A percentile compares a stretch with the other conserved stretches of the same genome.
Evolutionary conservation across 1,139 yeast species (phyloP).

Genomic region (Hemisphaericaspora xylofermentans): DNA sequence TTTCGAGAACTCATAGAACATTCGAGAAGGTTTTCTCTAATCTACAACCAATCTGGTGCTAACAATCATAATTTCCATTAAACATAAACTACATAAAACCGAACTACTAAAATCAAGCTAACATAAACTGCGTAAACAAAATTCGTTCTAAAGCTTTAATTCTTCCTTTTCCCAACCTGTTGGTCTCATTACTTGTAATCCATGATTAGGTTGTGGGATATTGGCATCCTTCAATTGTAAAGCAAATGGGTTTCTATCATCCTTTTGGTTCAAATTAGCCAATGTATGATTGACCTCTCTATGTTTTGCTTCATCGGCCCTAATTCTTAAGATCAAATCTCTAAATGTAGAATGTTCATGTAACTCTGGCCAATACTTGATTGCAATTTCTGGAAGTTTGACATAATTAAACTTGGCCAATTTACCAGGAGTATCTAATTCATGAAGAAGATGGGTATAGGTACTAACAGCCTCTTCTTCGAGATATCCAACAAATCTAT

Average conservation of each 20-base stretch:
- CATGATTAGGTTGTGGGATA: constrained; percentile 57
- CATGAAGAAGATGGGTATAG: constrained; percentile 58
- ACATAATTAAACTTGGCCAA: constrained; percentile 48
- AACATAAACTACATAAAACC: not conserved
- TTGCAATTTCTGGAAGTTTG: constrained; percentile 57
- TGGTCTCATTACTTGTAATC: constrained; percentile 45
- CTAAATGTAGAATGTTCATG: constrained; percentile 51
- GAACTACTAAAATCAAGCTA: too few species aligned
- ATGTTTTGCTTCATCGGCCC: constrained; percentile 72
- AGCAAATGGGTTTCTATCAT: constrained; percentile 71
- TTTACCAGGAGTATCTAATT: constrained; percentile 51
- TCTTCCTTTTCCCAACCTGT: constrained; percentile 70
- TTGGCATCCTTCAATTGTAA: constrained; percentile 35
- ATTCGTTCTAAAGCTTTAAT: constrained; percentile 15
- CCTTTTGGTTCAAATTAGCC: constrained; percentile 56
- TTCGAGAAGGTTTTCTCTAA: not conserved
- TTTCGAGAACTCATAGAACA: not conserved
- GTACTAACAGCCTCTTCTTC: constrained; percentile 81
- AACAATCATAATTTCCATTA: not conserved
- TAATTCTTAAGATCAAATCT: constrained; percentile 57
- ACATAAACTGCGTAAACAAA: not conserved
- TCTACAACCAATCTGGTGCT: not conserved
- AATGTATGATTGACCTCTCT: constrained; percentile 76
- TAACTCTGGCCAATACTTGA: constrained; percentile 60
- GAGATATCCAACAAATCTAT: constrained; percentile 74